phyloP scores from a whole-genome alignment of 2,329 filamentous ascomycete genomes.

The Penicillium sp. region DNA sequence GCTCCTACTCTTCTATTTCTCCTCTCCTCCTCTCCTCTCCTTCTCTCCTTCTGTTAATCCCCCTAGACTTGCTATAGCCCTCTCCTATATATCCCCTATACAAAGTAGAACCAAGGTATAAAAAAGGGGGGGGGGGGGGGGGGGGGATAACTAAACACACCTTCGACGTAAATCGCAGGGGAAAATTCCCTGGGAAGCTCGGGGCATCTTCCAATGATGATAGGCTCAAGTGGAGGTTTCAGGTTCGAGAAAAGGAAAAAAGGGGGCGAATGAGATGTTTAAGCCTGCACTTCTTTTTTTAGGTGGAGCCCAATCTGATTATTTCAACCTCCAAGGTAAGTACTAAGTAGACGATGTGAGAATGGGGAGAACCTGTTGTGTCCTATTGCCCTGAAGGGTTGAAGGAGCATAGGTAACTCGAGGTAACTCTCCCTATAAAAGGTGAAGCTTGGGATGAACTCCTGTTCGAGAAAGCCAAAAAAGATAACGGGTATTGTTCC shows the following conservation, averaged over 20 bases:
- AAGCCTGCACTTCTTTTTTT: not conserved
- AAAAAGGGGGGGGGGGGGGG: not conserved
- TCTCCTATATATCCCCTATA: not conserved
- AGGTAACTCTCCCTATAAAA: not conserved
- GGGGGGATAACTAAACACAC: not conserved
- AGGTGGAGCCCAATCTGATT: not conserved
- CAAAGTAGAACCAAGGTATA: not conserved
- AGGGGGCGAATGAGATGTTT: not conserved
- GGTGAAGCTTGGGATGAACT: slow-evolving; percentile 4
- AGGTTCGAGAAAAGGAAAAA: not conserved
- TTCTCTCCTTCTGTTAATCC: not conserved
- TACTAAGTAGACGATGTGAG: too few relatives aligned
- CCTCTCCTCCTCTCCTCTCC: not conserved
- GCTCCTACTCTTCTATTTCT: not conserved
- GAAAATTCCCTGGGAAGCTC: not conserved
- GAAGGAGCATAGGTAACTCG: not conserved
- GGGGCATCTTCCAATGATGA: slow-evolving; percentile 5
- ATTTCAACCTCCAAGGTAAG: not conserved
- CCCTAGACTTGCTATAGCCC: not conserved
- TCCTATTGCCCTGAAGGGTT: not conserved
- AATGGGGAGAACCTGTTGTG: too few relatives aligned
- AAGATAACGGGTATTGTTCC: not conserved
- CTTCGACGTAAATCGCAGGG: not conserved
- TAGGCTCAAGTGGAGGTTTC: slow-evolving; percentile 5
- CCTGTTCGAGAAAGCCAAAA: not conserved